Evolutionary conservation across 2,329 filamentous ascomycete genomes (phyloP), one percentile per base, ranked within the genome.

Genomic region (Aspergillus quadricinctus): DNA sequence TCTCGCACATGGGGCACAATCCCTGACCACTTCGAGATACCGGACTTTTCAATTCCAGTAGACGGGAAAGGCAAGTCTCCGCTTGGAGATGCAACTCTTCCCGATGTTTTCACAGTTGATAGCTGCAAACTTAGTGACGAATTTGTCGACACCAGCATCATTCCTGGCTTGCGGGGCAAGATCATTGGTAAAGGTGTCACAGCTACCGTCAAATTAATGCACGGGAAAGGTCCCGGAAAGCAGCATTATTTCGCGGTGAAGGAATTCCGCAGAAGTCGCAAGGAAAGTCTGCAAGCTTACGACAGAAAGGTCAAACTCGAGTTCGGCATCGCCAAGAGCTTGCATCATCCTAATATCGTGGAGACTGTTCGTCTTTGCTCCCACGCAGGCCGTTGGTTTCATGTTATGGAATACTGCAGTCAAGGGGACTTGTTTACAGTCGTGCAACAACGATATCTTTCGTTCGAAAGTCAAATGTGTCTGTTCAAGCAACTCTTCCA

Each of bases 321-420:
- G 71, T 96, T 86, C 76, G 90, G 87, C 72, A 92, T 96, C 62
- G 89, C 89, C 58, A 92, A 92, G 77, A 90, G 88, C 62, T 76
- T 92, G 58, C 84, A 91, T 66, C 91, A 96, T 69, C 90, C 91
- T 51, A 96, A 96, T 71, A 89, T 96, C 64, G 88, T 96, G 61
- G 84, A 90, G 72, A 92, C 90, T 0, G 77, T 92, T 54, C 84
- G 87, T 29, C 80, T 96, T 5, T 94, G 90, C 76, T 85, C 83
- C 14, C 82, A 92, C 63, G 83, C 86, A 63, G 85, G 84, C 31
- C 85, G 88, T 41, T 95, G 89, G 88, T 92, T 91, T 70, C 90
- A 95, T 70, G 90, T 96, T 55, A 96, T 96, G 92, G 90, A 96
- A 70, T 95, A 89, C 71, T 96, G 92, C 76, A 81, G 84, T 3